Evolutionary conservation across 2,329 filamentous ascomycete species (phyloP).

Genomic region (Cladobotryum protrusum): DNA sequence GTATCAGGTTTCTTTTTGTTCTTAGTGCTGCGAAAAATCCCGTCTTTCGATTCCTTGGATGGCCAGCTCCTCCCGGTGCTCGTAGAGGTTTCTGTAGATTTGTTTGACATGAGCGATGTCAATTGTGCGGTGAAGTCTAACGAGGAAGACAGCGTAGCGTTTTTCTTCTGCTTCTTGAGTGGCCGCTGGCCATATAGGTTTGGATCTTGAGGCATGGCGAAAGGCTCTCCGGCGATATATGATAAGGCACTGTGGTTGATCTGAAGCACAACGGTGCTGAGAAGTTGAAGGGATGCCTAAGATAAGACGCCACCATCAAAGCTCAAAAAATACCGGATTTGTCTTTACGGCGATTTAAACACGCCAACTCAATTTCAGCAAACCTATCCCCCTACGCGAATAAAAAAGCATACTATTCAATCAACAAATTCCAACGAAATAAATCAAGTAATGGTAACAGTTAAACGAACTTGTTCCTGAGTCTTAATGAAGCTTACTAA

Average conservation of each 20-base stretch:
- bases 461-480: not conserved
- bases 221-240: not conserved
- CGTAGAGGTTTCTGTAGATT: constrained; percentile 32
- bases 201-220: constrained; percentile 56
- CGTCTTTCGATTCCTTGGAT: constrained; percentile 38
- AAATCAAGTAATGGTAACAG: no score
- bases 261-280: not conserved
- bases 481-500: not conserved
- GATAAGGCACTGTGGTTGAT: not conserved
- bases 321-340: not conserved
- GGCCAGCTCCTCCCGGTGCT: constrained; percentile 40
- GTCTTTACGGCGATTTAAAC: no score
- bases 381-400: no score
- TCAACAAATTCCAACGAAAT: no score
- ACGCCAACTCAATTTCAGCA: no score
- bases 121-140: constrained; percentile 87
- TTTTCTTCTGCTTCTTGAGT: constrained; percentile 62
- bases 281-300: not conserved
- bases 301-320: not conserved
- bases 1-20: constrained; percentile 15
- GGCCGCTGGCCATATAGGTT: constrained; percentile 72
- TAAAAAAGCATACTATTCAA: no score
- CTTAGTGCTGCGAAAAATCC: constrained; percentile 36
- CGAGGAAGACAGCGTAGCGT: constrained; percentile 63
- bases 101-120: constrained; percentile 66